A percentile compares a stretch with the other conserved stretches of the same genome.
Evolutionary conservation across 2,329 filamentous ascomycete genomes (phyloP).

Genomic region (Aspergillus niger): DNA sequence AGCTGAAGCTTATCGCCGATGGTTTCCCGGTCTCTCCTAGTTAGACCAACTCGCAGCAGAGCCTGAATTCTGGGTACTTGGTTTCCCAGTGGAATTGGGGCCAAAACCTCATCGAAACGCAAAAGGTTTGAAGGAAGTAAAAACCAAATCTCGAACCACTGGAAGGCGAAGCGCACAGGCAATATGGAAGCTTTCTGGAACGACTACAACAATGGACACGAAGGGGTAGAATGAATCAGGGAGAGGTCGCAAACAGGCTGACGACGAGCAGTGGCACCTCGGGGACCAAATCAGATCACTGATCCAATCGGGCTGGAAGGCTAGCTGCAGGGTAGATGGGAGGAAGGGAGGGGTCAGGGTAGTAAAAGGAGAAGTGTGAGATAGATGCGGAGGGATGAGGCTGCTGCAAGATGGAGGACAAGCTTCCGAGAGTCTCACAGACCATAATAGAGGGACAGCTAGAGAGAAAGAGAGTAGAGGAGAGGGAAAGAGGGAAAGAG

Average conservation of each 20-base stretch:
- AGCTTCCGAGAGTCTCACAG: not conserved
- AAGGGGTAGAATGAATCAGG: not conserved
- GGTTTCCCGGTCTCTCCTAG: not conserved
- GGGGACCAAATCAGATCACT: not conserved
- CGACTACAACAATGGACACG: not conserved
- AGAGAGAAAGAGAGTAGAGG: not conserved
- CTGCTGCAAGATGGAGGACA: not conserved
- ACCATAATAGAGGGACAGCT: not conserved
- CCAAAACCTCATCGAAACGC: not conserved
- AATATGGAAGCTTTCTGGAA: not conserved
- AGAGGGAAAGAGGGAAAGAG: not conserved
- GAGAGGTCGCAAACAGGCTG: not conserved
- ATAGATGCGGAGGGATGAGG: slow-evolving; percentile 4
- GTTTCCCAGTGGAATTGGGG: not conserved
- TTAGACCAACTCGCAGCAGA: not conserved
- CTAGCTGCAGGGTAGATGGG: slow-evolving; percentile 10
- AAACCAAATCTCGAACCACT: not conserved
- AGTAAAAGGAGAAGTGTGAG: not conserved
- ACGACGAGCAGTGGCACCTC: not conserved
- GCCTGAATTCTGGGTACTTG: not conserved
- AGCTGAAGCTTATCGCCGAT: not conserved
- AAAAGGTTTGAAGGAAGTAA: not conserved
- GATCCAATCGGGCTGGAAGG: slow-evolving; percentile 8
- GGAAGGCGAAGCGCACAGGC: not conserved
- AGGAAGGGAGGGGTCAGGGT: not conserved